phyloP scores from a whole-genome alignment of 345 rosid genomes.

The Trapa incisa region DNA sequence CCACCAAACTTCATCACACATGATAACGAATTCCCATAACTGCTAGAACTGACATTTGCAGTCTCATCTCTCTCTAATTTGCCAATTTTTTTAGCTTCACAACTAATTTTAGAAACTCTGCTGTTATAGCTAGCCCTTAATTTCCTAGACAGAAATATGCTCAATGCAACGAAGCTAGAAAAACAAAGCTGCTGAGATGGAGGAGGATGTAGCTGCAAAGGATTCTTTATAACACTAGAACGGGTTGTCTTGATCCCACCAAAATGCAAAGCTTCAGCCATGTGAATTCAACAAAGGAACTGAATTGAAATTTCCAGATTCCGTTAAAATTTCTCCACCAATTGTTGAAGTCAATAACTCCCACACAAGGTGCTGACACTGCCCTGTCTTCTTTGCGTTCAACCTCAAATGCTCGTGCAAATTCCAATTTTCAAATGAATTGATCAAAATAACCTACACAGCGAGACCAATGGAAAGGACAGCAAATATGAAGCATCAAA shows the following conservation, averaged over 20 bases:
- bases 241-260: constrained; percentile 3
- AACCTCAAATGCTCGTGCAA: neutral
- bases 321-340: constrained; percentile 1
- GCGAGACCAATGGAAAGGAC: neutral
- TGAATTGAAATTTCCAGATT: neutral
- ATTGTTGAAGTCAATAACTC: neutral
- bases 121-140: constrained; percentile 9
- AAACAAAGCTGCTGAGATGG: constrained; percentile 10
- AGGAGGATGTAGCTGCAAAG: constrained; percentile 1
- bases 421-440: neutral
- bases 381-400: neutral
- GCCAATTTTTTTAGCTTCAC: constrained; percentile 21
- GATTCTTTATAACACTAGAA: neutral
- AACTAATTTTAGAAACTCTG: constrained; percentile 21
- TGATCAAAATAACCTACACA: neutral
- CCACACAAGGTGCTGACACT: neutral
- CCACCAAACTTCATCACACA: constrained; percentile 99
- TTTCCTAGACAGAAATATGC: constrained; percentile 8
- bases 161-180: constrained; percentile 7
- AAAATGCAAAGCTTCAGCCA: constrained; percentile 10
- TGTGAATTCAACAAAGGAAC: neutral
- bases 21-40: constrained; percentile 32
- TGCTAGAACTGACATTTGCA: constrained; percentile 1
- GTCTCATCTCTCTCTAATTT: constrained; percentile 21
- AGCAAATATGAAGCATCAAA: neutral